Conservation (phyloP, 1,284 basidiomycete species). For the Trametes sp. region DNA sequence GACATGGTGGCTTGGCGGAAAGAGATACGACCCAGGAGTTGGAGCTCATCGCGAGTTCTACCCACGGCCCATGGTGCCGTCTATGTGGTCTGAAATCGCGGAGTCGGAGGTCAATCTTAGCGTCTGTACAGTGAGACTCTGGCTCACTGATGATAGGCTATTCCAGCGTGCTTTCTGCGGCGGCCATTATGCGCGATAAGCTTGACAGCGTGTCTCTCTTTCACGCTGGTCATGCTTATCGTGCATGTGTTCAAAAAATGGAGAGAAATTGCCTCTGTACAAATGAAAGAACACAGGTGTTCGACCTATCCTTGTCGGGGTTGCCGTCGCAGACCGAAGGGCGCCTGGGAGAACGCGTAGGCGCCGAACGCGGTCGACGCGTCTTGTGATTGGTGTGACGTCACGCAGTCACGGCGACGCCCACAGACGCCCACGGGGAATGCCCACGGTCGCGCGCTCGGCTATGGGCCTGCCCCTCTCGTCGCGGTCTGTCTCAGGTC, state of each 20-base stretch:
- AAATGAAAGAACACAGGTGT: too few relatives aligned
- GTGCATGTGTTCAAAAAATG: too few relatives aligned
- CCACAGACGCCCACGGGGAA: constrained; percentile 17
- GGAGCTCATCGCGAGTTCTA: not conserved
- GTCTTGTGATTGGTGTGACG: constrained; percentile 14
- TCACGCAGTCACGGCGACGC: not conserved
- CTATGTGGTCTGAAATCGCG: not conserved
- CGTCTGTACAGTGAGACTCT: not conserved
- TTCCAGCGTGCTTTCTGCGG: too few relatives aligned
- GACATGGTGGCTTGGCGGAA: constrained; percentile 5
- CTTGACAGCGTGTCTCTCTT: not conserved
- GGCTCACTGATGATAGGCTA: not conserved
- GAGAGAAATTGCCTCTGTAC: too few relatives aligned
- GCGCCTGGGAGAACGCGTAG: not conserved
- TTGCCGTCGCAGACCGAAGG: too few relatives aligned
- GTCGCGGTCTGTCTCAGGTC: constrained; percentile 2
- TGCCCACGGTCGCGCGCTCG: constrained; percentile 9
- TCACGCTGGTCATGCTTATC: not conserved
- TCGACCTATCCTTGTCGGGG: too few relatives aligned
- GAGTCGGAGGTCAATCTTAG: not conserved
- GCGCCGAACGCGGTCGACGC: constrained; percentile 2
- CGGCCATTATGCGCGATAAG: not conserved
- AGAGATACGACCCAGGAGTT: not conserved
- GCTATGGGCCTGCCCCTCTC: not conserved
- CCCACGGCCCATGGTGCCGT: not conserved